phyloP scores from a whole-genome alignment of 306 rosid species.

The Inga oerstediana region DNA sequence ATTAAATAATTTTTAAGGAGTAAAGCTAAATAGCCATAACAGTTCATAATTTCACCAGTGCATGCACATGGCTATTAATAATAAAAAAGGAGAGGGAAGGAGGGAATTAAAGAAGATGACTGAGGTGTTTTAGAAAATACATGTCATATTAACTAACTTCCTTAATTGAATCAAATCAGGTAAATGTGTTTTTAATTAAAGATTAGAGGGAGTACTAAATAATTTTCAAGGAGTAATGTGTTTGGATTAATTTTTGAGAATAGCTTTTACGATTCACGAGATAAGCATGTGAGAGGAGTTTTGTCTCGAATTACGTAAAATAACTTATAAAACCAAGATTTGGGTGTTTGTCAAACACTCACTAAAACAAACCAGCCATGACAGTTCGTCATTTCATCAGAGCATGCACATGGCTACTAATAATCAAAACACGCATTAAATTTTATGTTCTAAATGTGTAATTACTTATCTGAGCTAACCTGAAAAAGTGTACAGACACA shows the following conservation, averaged over 20 bases:
- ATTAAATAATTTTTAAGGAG: not conserved
- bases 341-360: too few relatives aligned
- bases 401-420: conserved; percentile 17
- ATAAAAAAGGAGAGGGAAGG: not conserved
- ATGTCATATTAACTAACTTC: too few relatives aligned
- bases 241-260: too few relatives aligned
- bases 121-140: too few relatives aligned
- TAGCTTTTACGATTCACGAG: too few relatives aligned
- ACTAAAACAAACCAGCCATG: not conserved
- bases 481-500: conserved; percentile 77
- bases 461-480: conserved; percentile 47
- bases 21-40: not conserved
- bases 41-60: not conserved
- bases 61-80: conserved; percentile 17
- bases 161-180: too few relatives aligned
- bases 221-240: not conserved
- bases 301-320: too few relatives aligned
- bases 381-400: not conserved
- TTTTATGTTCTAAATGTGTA: conserved; percentile 16
- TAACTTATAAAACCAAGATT: too few relatives aligned
- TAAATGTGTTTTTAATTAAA: too few relatives aligned
- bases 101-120: too few relatives aligned
- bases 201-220: not conserved
- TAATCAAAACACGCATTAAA: conserved; percentile 3
- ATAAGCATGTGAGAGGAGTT: too few relatives aligned